Conservation (phyloP, 352 stramenopile genomes). For the Saprolegnia diclina region DNA sequence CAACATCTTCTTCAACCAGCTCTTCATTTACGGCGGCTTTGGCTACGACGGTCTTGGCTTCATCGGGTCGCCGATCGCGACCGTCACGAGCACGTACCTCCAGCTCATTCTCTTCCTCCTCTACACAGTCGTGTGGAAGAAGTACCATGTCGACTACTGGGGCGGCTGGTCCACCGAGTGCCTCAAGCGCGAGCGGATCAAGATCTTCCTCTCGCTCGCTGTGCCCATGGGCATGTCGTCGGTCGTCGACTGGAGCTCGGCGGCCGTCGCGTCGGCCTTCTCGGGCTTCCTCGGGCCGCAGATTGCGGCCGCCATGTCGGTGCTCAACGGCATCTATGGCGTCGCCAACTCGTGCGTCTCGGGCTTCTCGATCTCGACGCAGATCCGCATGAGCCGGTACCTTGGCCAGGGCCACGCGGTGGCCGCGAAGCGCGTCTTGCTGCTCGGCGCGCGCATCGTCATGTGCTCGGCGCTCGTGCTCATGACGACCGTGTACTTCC, state of each 20-base stretch:
- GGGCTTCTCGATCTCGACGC: slow-evolving; percentile 45
- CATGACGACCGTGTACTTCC: not conserved
- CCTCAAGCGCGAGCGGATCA: slow-evolving; percentile 36
- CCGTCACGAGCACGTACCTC: slow-evolving; percentile 45
- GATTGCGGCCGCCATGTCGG: slow-evolving; percentile 42
- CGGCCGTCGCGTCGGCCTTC: slow-evolving; percentile 39
- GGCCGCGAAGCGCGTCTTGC: slow-evolving; percentile 17
- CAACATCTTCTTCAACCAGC: slow-evolving; percentile 41
- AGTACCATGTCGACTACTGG: slow-evolving; percentile 47
- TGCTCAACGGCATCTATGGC: slow-evolving; percentile 41
- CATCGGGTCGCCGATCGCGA: slow-evolving; percentile 44
- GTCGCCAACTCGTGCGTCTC: slow-evolving; percentile 42
- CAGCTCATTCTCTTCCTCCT: slow-evolving; percentile 42
- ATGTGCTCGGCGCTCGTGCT: slow-evolving; percentile 10
- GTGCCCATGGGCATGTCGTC: slow-evolving; percentile 48
- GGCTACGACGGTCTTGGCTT: slow-evolving; percentile 37
- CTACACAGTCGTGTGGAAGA: slow-evolving; percentile 47
- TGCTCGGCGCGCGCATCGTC: slow-evolving; percentile 21
- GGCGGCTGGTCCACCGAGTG: slow-evolving; percentile 40
- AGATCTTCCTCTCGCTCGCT: slow-evolving; percentile 45
- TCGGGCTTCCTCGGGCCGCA: slow-evolving; percentile 43
- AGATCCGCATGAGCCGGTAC: slow-evolving; percentile 51
- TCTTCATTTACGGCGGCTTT: slow-evolving; percentile 42
- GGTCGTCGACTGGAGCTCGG: slow-evolving; percentile 43
- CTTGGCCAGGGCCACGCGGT: slow-evolving; percentile 38